Base-by-base conservation (phyloP, 2,329 filamentous ascomycete genomes). In the Pseudogymnoascus sp. region DNA sequence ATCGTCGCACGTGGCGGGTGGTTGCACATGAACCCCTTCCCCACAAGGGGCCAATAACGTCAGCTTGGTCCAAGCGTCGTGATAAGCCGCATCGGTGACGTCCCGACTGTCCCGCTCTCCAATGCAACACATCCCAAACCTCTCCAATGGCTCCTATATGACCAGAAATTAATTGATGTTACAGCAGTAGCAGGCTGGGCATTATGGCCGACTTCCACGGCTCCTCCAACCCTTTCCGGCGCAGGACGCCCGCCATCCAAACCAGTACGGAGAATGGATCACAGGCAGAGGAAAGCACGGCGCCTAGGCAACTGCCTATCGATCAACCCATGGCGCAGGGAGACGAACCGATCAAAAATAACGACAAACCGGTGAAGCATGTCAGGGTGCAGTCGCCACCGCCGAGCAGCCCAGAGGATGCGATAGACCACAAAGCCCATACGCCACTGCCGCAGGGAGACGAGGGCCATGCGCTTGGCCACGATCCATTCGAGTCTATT, bases 311-410 rank as follows among this genome's bases (percentile, higher is more conserved):
- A 10, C 48, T 61, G 36, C 42, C 27, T 15, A 48, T 33, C 42
- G 60, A 61, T 31, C 60, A 29, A 35, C 15, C 36, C 33, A 42
- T 62, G 45, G 64, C 67, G 60, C 42, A 58, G 4, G 29, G 60
- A 33, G 62, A 66, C 55, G 40, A 55, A 35, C 66, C 68, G 33
- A 31, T 33, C 4, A 71, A 68, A 63, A 71, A 69, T 42, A 61
- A 64, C 29, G 64, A 65, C 72, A 89, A 81, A 76, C 77, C 83
- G 39, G 78, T 82, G 63, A 88, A 88, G 74, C 87, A 83, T 69
- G 87, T 89, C 64, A 83, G 86, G 69, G 82, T 87, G 7, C 80
- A 86, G 70, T 86, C 84, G 42, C 85, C 85, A 60, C 84, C 83
- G 63, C 83, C 84, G 2, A 79, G 81, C n/a, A 72, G 70, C 29